Base-by-base conservation (phyloP, 805 yeast genomes). In the Kodamaea neixiangensis region DNA sequence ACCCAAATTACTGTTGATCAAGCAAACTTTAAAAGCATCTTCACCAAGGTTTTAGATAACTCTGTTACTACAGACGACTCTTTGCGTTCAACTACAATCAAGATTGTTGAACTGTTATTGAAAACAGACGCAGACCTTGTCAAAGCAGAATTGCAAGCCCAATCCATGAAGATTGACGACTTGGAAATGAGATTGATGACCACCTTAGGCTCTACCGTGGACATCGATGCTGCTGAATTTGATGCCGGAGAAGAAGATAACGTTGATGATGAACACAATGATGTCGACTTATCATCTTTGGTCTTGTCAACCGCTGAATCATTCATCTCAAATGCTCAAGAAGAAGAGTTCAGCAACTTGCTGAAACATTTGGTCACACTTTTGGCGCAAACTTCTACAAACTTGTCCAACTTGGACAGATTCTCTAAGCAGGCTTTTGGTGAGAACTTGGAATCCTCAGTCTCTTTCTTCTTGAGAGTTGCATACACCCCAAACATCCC, bases 131-230 rank as follows among this genome's bases (percentile, higher is more conserved):
- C 52, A n/a, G 58, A 55, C 11, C 52, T 55, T 29, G 66, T 73
- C 48, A 29, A 46, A 10, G 44, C 57, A 22, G 38, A 49, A 5
- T 63, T 73, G 55, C 53, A 55, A 15, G 46, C 47, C 0, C 44
- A 52, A 48, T 52, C 55, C 18, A 50, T 62, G 43, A 58, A 61
- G 19, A 43, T 73, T 20, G 54, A 63, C 15, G 77, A 71, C 19
- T 67, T 75, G 57, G 79, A 74, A 70, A 79, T 90, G 75, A 76
- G 78, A 48, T 69, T 89, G 43, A 87, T 89, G 68, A 77, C 86
- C 1, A 83, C 92, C 0, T 67, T 90, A 47, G 58, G 67, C 21
- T 59, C 10, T n/a, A 54, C 61, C 13, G 45, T 46, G 31, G 58
- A 61, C 15, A 55, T 63, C 7, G 61, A 61, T 14, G 58, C 62